phyloP scores from a whole-genome alignment of 2,329 filamentous ascomycete species.

The Beauveria sp. region DNA sequence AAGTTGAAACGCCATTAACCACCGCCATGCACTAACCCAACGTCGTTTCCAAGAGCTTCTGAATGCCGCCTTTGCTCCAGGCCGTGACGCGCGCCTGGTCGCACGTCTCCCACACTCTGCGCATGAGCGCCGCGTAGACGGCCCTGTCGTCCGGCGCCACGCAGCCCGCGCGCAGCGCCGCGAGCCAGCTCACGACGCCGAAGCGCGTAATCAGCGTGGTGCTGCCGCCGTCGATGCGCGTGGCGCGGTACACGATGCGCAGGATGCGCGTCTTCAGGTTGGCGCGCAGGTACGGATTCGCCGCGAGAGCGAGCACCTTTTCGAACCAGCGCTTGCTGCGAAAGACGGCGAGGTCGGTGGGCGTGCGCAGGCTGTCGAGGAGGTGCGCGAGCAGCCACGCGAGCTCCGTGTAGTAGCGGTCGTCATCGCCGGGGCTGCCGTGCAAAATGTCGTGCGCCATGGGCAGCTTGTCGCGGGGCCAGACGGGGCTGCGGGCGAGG shows the following conservation, averaged over 20 bases:
- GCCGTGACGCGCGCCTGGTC: constrained; percentile 55
- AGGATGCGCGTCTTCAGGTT: constrained; percentile 53
- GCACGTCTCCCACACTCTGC: constrained; percentile 55
- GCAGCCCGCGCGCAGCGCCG: constrained; percentile 46
- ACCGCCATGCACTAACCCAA: not conserved
- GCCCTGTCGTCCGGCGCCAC: constrained; percentile 34
- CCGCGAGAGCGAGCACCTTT: constrained; percentile 61
- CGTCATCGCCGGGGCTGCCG: constrained; percentile 63
- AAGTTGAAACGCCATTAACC: not conserved
- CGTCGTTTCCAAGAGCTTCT: constrained; percentile 20
- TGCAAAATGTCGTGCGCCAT: constrained; percentile 57
- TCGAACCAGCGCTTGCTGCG: constrained; percentile 63
- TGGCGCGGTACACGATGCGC: constrained; percentile 58
- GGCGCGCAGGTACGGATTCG: constrained; percentile 55
- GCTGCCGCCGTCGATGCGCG: constrained; percentile 62
- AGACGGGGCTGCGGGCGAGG: constrained; percentile 68
- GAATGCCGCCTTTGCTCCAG: constrained; percentile 55
- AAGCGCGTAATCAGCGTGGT: constrained; percentile 74
- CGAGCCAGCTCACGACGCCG: constrained; percentile 68
- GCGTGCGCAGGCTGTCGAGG: constrained; percentile 55
- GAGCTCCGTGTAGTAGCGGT: constrained; percentile 64
- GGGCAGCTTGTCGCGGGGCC: constrained; percentile 67
- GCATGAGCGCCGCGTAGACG: constrained; percentile 47
- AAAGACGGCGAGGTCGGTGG: constrained; percentile 53
- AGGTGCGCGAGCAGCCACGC: constrained; percentile 69